Conservation (phyloP, 805 yeast species). For the Candida chauliodis region DNA sequence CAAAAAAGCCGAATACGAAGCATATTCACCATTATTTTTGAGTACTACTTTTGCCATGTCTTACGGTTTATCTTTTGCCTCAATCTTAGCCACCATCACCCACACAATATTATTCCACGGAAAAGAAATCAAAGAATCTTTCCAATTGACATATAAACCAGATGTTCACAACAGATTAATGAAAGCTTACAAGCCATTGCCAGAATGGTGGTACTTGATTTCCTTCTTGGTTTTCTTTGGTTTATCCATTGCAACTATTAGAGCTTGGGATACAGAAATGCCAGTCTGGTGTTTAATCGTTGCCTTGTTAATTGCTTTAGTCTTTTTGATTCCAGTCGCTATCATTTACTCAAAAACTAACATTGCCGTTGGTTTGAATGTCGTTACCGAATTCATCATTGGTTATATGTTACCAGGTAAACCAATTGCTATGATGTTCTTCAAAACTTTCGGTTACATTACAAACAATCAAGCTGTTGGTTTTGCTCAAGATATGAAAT, state of each 20-base stretch:
- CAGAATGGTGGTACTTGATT: conserved; percentile 43
- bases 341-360: conserved; percentile 20
- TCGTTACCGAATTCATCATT: conserved; percentile 39
- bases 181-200: conserved; percentile 38
- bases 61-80: conserved; percentile 57
- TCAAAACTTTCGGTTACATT: conserved; percentile 47
- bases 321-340: conserved; percentile 40
- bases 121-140: conserved; percentile 39
- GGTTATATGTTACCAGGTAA: conserved; percentile 47
- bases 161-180: conserved; percentile 53
- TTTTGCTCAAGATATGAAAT: conserved; percentile 46
- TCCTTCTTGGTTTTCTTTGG: conserved; percentile 29
- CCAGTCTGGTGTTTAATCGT: conserved; percentile 40
- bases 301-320: conserved; percentile 35
- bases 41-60: conserved; percentile 57
- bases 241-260: conserved; percentile 34
- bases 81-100: conserved; percentile 56
- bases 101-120: conserved; percentile 60
- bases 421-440: conserved; percentile 46
- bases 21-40: conserved; percentile 62
- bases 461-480: conserved; percentile 47
- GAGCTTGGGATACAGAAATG: conserved; percentile 40
- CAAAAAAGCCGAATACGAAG: conserved; percentile 44
- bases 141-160: conserved; percentile 16
- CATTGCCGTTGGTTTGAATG: conserved; percentile 39